Evolutionary conservation across 306 rosid species (phyloP).

Genomic region (apple (Malus domestica)): ASM211411v1 NC_041803.1:6130501-6131000

Average conservation of each 20-base stretch:
- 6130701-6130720: slow-evolving; percentile 18
- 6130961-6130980: slow-evolving; percentile 76
- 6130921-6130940: slow-evolving; percentile 91
- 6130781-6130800: slow-evolving; percentile 13
- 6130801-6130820: slow-evolving; percentile 62
- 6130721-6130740: slow-evolving; percentile 36
- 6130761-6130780: slow-evolving; percentile 60
- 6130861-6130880: slow-evolving; percentile 74
- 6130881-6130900: slow-evolving; percentile 90
- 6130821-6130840: slow-evolving; percentile 97
- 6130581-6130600: slow-evolving; percentile 9
- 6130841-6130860: slow-evolving; percentile 64
- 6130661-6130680: background rate
- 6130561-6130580: slow-evolving; percentile 25
- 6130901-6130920: slow-evolving; percentile 73
- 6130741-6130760: slow-evolving; percentile 58
- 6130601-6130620: background rate
- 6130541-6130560: slow-evolving; percentile 12
- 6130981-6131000: slow-evolving; percentile 75
- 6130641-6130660: background rate
- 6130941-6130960: slow-evolving; percentile 97
- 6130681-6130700: background rate
- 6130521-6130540: background rate
- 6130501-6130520: slow-evolving; percentile 61
- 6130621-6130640: background rate